Evolutionary conservation across 768 basidiomycete species (phyloP), one percentile per base, ranked within the genome.

Genomic region (Kwoniella bestiolae): DNA sequence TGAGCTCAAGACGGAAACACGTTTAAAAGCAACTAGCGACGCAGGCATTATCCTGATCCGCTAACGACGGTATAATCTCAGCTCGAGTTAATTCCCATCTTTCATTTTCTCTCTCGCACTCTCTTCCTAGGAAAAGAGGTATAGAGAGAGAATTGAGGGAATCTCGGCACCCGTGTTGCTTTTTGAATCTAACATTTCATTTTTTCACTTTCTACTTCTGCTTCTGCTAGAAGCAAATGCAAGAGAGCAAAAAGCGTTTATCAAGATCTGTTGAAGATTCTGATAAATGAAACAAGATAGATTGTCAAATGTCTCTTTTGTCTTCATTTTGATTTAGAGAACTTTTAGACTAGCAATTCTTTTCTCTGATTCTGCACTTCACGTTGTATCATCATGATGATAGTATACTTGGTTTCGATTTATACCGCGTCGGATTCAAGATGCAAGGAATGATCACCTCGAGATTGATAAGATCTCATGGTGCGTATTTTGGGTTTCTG

Each of bases 51-150:
- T 75, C 79, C 78, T 79, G 79, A 68, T 79, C 79, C 78, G 77
- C 78, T 79, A 64, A 21, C 55, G 67, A 82, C 81, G 81, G 81
- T 82, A 75, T 82, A 68, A 82, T 82, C 81, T 82, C 81, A 82
- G 81, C 79, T 62, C 68, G 58, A 58, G 59, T 51, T 64, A 32
- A 45, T 25, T 31, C 29, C 25, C 31, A 50, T 4, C 4, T 7
- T 31, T 28, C 23, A 35, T 55, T 21, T 35, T 18, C 32, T 14
- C 23, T 29, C 23, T n/a, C n/a, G n/a, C n/a, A n/a, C n/a, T n/a
- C n/a, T n/a, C 57, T 11, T 31, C 45, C 38, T 25, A 51, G 50
- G 50, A 51, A 11, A 29, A 28, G 29, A 29, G 12, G 26, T 8
- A 9, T 6, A 47, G 55, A 31, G 44, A 34, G 34, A 25, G 31